phyloP scores from a whole-genome alignment of 768 basidiomycete species.

The Gymnopilus dilepis region DNA sequence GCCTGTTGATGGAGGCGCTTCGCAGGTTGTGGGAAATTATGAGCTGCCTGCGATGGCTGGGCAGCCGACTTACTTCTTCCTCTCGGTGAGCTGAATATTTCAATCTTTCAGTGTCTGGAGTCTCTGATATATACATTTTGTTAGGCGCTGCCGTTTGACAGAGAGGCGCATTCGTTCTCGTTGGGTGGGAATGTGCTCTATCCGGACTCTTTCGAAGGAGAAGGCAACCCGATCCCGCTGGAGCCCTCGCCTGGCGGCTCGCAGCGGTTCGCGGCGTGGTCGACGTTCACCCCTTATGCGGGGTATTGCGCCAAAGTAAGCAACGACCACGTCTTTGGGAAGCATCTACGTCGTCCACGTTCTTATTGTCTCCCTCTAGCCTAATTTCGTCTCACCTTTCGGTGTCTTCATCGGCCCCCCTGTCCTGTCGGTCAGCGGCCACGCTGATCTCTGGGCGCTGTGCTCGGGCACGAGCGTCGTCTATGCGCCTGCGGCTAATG shows the following conservation, averaged over 20 bases:
- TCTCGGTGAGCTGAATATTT: neutral
- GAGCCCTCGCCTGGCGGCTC: neutral
- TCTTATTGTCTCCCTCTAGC: neutral
- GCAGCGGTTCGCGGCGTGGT: neutral
- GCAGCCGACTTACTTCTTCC: slow-evolving; percentile 3
- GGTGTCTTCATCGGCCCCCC: slow-evolving; percentile 7
- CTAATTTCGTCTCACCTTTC: slow-evolving; percentile 6
- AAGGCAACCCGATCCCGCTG: slow-evolving; percentile 8
- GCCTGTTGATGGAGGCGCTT: neutral
- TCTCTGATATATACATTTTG: neutral
- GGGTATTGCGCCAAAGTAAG: neutral
- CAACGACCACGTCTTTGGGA: neutral
- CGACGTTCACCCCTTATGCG: neutral
- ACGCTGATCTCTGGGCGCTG: neutral
- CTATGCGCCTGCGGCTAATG: neutral
- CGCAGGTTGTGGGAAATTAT: neutral
- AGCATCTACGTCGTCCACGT: neutral
- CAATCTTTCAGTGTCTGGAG: neutral
- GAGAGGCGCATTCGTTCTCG: neutral
- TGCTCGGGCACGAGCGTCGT: neutral
- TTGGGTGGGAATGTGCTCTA: neutral
- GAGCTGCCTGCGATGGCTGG: neutral
- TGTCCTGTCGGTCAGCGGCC: neutral
- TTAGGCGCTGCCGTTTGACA: neutral
- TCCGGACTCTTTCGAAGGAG: slow-evolving; percentile 9